Conservation (phyloP, 2,329 filamentous ascomycete genomes). For the Xylariales sp. region DNA sequence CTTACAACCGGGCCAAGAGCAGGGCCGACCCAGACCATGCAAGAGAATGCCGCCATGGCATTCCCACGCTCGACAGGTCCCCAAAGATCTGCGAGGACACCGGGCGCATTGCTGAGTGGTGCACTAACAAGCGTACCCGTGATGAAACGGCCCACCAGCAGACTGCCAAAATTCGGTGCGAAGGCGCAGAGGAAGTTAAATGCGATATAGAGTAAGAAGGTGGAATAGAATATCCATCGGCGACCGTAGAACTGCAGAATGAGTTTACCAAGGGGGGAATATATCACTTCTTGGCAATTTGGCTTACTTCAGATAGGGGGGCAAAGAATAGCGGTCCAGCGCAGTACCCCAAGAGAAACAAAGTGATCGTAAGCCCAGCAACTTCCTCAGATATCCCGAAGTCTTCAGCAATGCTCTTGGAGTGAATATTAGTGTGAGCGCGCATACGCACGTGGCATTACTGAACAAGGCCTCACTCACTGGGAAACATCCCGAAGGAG, state of each 20-base stretch:
- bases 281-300: neutral
- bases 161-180: constrained; percentile 45
- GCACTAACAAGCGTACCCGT: constrained; percentile 45
- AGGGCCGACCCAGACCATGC: constrained; percentile 49
- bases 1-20: constrained; percentile 6
- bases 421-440: too few species aligned
- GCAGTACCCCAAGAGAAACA: constrained; percentile 54
- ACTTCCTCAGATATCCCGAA: constrained; percentile 44
- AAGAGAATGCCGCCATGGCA: constrained; percentile 48
- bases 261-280: neutral
- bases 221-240: constrained; percentile 47
- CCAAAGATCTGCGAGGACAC: constrained; percentile 51
- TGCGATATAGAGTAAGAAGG: constrained; percentile 42
- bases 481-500: constrained; percentile 30
- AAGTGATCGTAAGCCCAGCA: constrained; percentile 45
- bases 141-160: constrained; percentile 51
- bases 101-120: constrained; percentile 34
- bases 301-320: constrained; percentile 42
- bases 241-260: constrained; percentile 44
- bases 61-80: constrained; percentile 45
- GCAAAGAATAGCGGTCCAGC: constrained; percentile 55
- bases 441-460: too few species aligned
- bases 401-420: constrained; percentile 34
- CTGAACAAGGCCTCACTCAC: too few species aligned
- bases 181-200: constrained; percentile 53